Base-by-base conservation (phyloP, 2,329 filamentous ascomycete species). In the Venturia oleaginea region DNA sequence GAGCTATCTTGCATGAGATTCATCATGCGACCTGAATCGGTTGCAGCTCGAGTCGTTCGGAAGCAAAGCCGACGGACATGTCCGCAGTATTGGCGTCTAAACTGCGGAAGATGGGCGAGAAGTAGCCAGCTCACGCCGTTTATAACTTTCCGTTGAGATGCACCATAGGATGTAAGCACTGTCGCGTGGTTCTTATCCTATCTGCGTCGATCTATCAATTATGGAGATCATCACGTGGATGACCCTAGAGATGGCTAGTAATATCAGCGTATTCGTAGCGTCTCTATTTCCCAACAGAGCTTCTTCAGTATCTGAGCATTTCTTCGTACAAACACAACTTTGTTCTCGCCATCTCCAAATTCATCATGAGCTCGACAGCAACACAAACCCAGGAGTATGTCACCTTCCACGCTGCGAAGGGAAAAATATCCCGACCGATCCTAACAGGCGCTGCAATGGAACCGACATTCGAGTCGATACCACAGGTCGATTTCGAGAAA, bases 381-480 rank as follows among this genome's bases (percentile, higher is more conserved):
- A 32, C 54, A 6, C 30, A 34, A 32, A 59, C 54, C 24, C 30
- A 59, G 24, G 34, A 59, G 22, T 59, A 59, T 59, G 54, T 59
- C n/a, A 59, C 54, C 30, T 59, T 59, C 54, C 54, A 59, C 54
- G 54, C 54, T n/a, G 54, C 54, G 19, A 59, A 32, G 19, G 43
- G 43, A 19, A 46, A 46, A 19, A 46, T 46, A 22, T 38, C 22
- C 7, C 59, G 59, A 38, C 34, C 34, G 4, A 43, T 61, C 24
- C 59, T 61, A 5, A 61, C 32, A 3, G 59, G 59, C 32, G 59
- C 27, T 30, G 37, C 27, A 13, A 43, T 43, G 59, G 64, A 65
- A 37, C 59, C 61, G 32, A 65, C 61, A 32, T 68, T 68, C 57
- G 66, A 62, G 34, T 63, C 66, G 2, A 68, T 68, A 17, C 66